Evolutionary conservation across 2,329 filamentous ascomycete genomes (phyloP), one percentile per base, ranked within the genome.

Genomic region (Colletotrichum chlorophyti): DNA sequence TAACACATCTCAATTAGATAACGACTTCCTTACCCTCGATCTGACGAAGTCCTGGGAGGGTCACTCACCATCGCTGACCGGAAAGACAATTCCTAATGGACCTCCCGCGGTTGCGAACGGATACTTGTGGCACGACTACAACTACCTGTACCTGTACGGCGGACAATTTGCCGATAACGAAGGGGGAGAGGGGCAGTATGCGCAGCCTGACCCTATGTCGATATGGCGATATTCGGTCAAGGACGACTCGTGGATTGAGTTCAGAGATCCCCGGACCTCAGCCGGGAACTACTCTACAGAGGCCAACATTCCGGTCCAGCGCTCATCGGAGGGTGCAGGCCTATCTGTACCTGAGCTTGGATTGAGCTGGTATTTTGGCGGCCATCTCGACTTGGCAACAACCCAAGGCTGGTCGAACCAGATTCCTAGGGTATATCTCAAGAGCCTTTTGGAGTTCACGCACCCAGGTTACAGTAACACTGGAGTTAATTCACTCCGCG

Each of bases 301-400:
- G 0, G 82, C 77, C 9, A 79, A 80, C 17, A 72, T 81, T 17
- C 73, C 82, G 1, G 80, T 93, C 3, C 86, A 92, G 68, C 79
- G 90, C 41, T 82, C 89, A 2, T 89, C 89, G 1, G 90, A 93
- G 69, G 90, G 90, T 6, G 88, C 90, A 10, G 89, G 89, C 0
- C 73, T 91, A 12, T 89, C 85, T 24, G 85, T 93, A 1, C 84
- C 88, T 0, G 84, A 87, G 51, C 74, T 92, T 1, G 89, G 89
- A 0, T 74, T 88, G 42, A 91, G 88, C 27, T 93, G 86, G 79
- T 93, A 91, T 70, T 93, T 93, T 72, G 90, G 89, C 23, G 90
- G 90, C 0, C 90, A 93, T 70, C 75, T 91, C 6, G 90, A 93
- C 69, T 69, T 73, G 67, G 74, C 74, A 10, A 84, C 82, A 5